Evolutionary conservation across 176 grass and related monocot genomes (phyloP).

Genomic region (Melocanna baccifera): DNA sequence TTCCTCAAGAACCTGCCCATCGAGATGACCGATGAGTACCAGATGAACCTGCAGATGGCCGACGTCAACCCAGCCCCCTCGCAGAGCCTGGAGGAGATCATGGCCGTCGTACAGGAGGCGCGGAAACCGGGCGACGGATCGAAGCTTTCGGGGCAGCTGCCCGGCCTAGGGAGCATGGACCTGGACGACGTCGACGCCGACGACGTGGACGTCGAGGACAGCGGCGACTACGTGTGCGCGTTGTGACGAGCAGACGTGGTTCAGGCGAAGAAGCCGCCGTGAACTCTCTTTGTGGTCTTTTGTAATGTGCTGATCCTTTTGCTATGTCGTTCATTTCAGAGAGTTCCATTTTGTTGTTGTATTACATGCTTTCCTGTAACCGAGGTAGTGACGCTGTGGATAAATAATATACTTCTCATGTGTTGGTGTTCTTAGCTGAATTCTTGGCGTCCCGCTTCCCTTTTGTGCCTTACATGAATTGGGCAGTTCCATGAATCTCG

Average conservation of each 20-base stretch:
- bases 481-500: neutral
- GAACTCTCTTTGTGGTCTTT: neutral
- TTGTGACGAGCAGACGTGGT: constrained; percentile 33
- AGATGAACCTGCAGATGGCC: constrained; percentile 31
- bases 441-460: neutral
- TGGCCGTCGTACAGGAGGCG: constrained; percentile 76
- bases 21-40: constrained; percentile 90
- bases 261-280: neutral
- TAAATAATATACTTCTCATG: constrained; percentile 25
- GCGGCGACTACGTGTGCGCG: constrained; percentile 68
- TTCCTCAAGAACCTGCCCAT: constrained; percentile 93
- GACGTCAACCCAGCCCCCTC: constrained; percentile 17
- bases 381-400: constrained; percentile 31
- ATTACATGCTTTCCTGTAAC: constrained; percentile 28
- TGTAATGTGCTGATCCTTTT: constrained; percentile 3
- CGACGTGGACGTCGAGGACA: constrained; percentile 71
- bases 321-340: neutral
- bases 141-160: constrained; percentile 45
- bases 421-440: constrained; percentile 18
- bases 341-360: constrained; percentile 20
- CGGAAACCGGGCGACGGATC: constrained; percentile 35
- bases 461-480: neutral
- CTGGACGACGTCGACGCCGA: constrained; percentile 71
- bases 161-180: constrained; percentile 71
- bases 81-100: constrained; percentile 72